Percentiles rank a stretch among this genome's conserved stretches.
Conservation (phyloP, 2,329 filamentous ascomycete species). For the Botrytis cinerea region DNA sequence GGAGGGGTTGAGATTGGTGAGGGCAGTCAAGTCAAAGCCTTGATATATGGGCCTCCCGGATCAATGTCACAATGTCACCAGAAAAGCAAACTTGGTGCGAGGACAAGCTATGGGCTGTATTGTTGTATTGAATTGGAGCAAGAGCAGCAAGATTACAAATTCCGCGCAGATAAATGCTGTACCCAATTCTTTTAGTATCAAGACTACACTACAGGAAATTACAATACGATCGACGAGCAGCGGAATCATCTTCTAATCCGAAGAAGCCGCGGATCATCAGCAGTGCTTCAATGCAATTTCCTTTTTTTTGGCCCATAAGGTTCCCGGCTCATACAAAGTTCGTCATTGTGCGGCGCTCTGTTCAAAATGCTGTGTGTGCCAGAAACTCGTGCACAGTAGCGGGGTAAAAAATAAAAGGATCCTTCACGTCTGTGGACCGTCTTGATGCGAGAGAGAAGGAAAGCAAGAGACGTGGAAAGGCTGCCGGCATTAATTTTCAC, state of each 20-base stretch:
- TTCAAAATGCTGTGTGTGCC: background rate
- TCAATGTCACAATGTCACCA: background rate
- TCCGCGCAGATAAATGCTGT: background rate
- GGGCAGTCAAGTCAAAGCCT: background rate
- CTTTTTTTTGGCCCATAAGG: background rate
- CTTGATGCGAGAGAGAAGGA: background rate
- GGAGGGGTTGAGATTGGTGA: slow-evolving; percentile 6
- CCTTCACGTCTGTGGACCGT: background rate
- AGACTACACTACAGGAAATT: background rate
- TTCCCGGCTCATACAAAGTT: slow-evolving; percentile 6
- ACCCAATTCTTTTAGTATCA: background rate
- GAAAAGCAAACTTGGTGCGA: background rate
- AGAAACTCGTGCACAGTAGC: background rate
- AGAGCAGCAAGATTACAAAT: background rate
- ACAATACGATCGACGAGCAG: background rate
- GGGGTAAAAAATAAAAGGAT: background rate
- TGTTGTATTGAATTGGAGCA: too few relatives aligned
- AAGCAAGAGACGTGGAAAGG: background rate
- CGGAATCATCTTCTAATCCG: background rate
- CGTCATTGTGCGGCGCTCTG: slow-evolving; percentile 15
- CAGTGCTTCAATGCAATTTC: background rate
- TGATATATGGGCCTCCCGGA: background rate
- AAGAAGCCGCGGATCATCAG: slow-evolving; percentile 9
- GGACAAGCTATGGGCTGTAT: background rate
- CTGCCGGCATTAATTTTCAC: background rate